Conservation (phyloP, 306 rosid genomes). For the Rubus idaeus region DNA sequence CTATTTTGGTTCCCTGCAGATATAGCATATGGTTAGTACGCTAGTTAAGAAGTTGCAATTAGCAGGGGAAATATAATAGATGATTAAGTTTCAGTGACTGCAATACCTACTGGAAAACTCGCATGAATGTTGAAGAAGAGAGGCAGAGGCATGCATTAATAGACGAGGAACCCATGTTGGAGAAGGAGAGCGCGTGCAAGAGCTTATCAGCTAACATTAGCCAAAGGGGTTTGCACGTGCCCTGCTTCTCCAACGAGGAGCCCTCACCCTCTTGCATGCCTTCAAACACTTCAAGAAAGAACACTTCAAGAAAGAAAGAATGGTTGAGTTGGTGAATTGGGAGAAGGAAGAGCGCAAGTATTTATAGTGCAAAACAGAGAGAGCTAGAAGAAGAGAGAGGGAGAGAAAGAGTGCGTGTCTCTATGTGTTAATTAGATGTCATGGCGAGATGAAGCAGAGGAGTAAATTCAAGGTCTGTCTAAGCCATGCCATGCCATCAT, state of each 20-base stretch:
- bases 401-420: slow-evolving; percentile 8
- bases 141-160: not conserved
- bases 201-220: slow-evolving; percentile 8
- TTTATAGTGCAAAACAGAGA: slow-evolving; percentile 41
- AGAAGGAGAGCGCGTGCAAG: slow-evolving; percentile 92
- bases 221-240: slow-evolving; percentile 75
- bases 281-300: not conserved
- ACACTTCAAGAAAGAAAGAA: slow-evolving; percentile 13
- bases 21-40: not conserved
- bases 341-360: slow-evolving; percentile 31
- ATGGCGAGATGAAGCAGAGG: slow-evolving; percentile 29
- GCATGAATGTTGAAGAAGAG: not conserved
- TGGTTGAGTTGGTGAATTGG: slow-evolving; percentile 8
- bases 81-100: not conserved
- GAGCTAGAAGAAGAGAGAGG: slow-evolving; percentile 7
- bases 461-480: slow-evolving; percentile 39
- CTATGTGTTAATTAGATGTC: slow-evolving; percentile 19
- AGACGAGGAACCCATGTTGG: slow-evolving; percentile 73
- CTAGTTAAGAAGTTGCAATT: not conserved
- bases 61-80: not conserved
- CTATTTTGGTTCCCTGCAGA: not conserved
- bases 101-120: not conserved
- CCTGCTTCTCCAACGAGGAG: slow-evolving; percentile 99
- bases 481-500: slow-evolving; percentile 39
- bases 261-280: slow-evolving; percentile 41